These are phyloP conservation scores for Cutaneotrichosporon mucoides DNA, from an alignment of 1,284 basidiomycete genomes.

Conservation along the genomic window DNA sequence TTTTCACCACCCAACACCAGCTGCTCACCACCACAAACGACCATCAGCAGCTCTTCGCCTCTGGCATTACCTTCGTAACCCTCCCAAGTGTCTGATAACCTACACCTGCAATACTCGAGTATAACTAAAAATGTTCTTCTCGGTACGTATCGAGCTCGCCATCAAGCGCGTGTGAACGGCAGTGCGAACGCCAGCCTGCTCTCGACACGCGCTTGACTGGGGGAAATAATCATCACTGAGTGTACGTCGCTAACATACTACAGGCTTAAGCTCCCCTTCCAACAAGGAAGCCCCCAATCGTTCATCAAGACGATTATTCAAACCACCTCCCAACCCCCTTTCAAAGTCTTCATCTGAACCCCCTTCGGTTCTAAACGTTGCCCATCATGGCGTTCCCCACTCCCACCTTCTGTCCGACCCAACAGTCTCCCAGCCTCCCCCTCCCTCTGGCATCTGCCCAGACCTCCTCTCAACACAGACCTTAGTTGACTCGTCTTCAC, in stretches of 20 bases:
- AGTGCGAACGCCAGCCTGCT: no score
- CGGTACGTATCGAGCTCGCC: not conserved
- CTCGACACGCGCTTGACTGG: no score
- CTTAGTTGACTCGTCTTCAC: conserved; percentile 9
- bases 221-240: no score
- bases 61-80: conserved; percentile 6
- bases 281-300: conserved; percentile 15
- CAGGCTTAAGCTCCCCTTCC: conserved; percentile 9
- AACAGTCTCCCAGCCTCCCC: conserved; percentile 3
- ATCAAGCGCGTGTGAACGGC: no score
- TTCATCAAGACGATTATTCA: conserved; percentile 14
- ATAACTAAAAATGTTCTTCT: conserved; percentile 1
- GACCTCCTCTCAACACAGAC: conserved; percentile 6
- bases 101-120: conserved; percentile 5
- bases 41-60: conserved; percentile 14
- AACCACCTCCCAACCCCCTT: conserved; percentile 2
- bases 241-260: not conserved
- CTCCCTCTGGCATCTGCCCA: conserved; percentile 12
- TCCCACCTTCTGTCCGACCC: conserved; percentile 10
- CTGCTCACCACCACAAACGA: conserved; percentile 6
- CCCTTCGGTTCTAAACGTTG: conserved; percentile 18
- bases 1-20: not conserved
- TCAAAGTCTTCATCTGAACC: conserved; percentile 16
- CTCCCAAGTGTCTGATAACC: conserved; percentile 19
- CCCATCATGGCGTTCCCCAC: conserved; percentile 24